Percentiles rank a stretch among this genome's conserved stretches.
These are phyloP conservation scores for Aspergillus melleus DNA, from an alignment of 2,329 filamentous ascomycete species.

Conservation along the genomic window DNA sequence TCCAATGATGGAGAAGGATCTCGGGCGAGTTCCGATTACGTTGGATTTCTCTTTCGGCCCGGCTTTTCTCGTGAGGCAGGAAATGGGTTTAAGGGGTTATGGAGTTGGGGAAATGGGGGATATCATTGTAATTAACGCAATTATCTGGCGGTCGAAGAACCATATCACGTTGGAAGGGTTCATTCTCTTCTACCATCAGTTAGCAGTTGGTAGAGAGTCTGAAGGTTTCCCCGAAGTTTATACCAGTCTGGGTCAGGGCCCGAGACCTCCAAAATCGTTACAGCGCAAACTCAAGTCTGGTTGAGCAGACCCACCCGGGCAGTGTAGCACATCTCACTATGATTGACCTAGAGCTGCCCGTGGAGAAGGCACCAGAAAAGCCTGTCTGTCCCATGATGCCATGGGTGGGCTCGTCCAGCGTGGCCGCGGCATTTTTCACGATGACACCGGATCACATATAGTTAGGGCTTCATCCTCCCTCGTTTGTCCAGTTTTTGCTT, in stretches of 20 bases:
- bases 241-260: not conserved
- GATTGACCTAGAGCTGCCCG: not conserved
- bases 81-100: not conserved
- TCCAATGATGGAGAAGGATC: not conserved
- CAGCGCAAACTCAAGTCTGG: not conserved
- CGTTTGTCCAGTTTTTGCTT: not conserved
- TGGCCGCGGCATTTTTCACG: not conserved
- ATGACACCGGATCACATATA: not conserved
- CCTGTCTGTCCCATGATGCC: not conserved
- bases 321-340: not conserved
- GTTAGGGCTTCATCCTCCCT: not conserved
- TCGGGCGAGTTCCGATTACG: slow-evolving; percentile 6
- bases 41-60: not conserved
- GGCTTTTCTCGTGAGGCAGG: not conserved
- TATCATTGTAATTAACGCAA: too few species aligned
- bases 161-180: too few species aligned
- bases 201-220: too few species aligned
- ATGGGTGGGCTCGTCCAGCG: not conserved
- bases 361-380: not conserved
- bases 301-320: not conserved
- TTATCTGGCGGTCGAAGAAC: too few species aligned
- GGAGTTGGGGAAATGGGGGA: too few species aligned
- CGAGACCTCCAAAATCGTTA: not conserved
- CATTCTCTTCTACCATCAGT: too few species aligned
- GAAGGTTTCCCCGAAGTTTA: not conserved